These are phyloP conservation scores for Acanthamoeba castellanii DNA, from an alignment of 208 protist genomes.

Conservation along the genomic window DNA sequence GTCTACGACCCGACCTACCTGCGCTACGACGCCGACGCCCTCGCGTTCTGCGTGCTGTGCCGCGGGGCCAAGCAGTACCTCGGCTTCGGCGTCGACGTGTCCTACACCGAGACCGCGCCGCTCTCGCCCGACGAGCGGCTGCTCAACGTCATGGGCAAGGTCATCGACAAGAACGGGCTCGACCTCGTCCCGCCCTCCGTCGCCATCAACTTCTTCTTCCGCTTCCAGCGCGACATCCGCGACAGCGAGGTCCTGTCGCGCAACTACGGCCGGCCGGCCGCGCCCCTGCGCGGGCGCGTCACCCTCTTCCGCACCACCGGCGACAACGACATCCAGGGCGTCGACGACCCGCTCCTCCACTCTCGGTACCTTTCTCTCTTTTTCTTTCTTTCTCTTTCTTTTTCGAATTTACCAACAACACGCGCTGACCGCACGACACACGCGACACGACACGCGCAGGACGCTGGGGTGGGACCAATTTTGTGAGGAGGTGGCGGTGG, in stretches of 20 bases:
- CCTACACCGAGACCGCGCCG: slow-evolving; percentile 4
- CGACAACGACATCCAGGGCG: slow-evolving; percentile 28
- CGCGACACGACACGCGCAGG: background rate
- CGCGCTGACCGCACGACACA: background rate
- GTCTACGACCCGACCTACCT: slow-evolving; percentile 22
- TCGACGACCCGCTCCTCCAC: slow-evolving; percentile 19
- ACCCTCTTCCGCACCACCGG: slow-evolving; percentile 27
- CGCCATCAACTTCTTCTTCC: slow-evolving; percentile 64
- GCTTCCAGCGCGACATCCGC: slow-evolving; percentile 46
- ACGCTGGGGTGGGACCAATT: slow-evolving; percentile 71
- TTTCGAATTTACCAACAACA: background rate
- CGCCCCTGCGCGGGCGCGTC: background rate
- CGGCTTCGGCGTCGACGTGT: slow-evolving; percentile 51
- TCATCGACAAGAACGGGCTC: slow-evolving; percentile 48
- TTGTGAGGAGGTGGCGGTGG: slow-evolving; percentile 30
- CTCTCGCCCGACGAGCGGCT: slow-evolving; percentile 29
- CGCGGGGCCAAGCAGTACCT: slow-evolving; percentile 56
- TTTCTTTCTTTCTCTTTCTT: background rate
- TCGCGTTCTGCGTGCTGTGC: slow-evolving; percentile 59
- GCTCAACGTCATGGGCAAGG: slow-evolving; percentile 47
- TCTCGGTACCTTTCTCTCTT: no score
- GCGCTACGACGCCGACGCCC: slow-evolving; percentile 18
- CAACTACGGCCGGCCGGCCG: background rate
- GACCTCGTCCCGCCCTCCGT: slow-evolving; percentile 33
- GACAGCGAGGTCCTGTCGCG: slow-evolving; percentile 42